These are phyloP conservation scores for Magnolia officinalis DNA, from an alignment of 164 flowering plant genomes.

Conservation along the genomic window DNA sequence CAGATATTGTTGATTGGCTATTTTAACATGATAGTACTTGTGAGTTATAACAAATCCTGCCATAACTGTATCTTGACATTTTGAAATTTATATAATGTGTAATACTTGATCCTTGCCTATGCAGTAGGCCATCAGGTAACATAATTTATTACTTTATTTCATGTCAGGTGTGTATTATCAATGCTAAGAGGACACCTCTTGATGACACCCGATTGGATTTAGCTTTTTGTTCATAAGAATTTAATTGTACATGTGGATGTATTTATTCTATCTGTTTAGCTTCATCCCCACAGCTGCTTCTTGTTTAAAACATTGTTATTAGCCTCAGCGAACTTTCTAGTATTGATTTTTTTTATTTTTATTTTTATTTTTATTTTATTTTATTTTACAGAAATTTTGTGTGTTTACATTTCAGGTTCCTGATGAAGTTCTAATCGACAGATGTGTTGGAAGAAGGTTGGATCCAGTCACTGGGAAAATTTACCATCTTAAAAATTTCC, in stretches of 20 bases:
- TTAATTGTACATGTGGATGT: not conserved
- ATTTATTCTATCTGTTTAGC: not conserved
- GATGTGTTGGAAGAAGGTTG: constrained; percentile 89
- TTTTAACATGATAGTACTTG: too few species aligned
- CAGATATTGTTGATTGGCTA: too few species aligned
- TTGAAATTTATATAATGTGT: too few species aligned
- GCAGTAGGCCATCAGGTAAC: too few species aligned
- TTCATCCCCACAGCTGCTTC: not conserved
- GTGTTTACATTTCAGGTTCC: constrained; percentile 69
- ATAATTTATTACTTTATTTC: too few species aligned
- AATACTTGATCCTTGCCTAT: too few species aligned
- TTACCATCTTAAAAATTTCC: constrained; percentile 67
- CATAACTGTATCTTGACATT: too few species aligned
- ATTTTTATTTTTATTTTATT: not conserved
- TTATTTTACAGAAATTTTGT: constrained; percentile 5
- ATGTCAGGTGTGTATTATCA: too few species aligned
- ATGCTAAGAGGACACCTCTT: too few species aligned
- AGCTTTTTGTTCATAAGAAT: not conserved
- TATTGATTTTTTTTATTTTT: constrained; percentile 2
- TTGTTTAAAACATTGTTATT: not conserved
- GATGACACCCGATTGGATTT: too few species aligned
- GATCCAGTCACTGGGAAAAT: constrained; percentile 91
- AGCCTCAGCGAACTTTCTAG: not conserved
- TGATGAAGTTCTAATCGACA: constrained; percentile 83
- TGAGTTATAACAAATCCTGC: too few species aligned